Percentiles rank a stretch among this genome's conserved stretches.
Evolutionary conservation across 768 basidiomycete species (phyloP).

Genomic region (Tulasnella sp.): DNA sequence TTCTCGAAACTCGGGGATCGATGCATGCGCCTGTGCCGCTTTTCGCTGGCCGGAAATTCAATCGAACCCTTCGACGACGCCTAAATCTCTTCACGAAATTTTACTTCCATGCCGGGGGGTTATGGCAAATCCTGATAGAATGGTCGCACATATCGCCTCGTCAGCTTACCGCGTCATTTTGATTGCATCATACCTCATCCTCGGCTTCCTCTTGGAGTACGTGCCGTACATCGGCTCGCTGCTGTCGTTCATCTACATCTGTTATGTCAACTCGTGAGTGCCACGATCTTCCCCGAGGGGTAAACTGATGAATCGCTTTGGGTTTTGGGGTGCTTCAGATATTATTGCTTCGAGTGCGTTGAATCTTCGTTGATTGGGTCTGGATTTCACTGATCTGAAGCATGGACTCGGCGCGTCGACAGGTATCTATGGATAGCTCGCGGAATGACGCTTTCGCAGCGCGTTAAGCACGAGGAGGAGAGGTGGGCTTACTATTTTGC

Average conservation of each 20-base stretch:
- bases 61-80: not conserved
- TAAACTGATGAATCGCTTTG: not conserved
- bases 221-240: slow-evolving; percentile 63
- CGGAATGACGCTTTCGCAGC: slow-evolving; percentile 61
- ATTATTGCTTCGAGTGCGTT: slow-evolving; percentile 84
- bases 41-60: not conserved
- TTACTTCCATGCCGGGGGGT: not conserved
- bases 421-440: slow-evolving; percentile 79
- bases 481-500: slow-evolving; percentile 86
- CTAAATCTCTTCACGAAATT: not conserved
- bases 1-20: not conserved
- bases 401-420: not conserved
- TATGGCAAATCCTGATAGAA: not conserved
- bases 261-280: slow-evolving; percentile 84
- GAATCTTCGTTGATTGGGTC: not conserved
- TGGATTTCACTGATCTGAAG: not conserved
- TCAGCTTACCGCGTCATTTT: slow-evolving; percentile 80
- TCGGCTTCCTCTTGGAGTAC: slow-evolving; percentile 60
- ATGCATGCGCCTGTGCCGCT: not conserved
- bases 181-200: slow-evolving; percentile 68
- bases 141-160: slow-evolving; percentile 70
- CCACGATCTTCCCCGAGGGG: not conserved
- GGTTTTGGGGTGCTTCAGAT: slow-evolving; percentile 45
- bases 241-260: slow-evolving; percentile 67
- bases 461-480: slow-evolving; percentile 75